A percentile compares a stretch with the other conserved stretches of the same genome.
These are phyloP conservation scores for Peniophora sp. DNA, from an alignment of 1,284 basidiomycete genomes.

Conservation along the genomic window DNA sequence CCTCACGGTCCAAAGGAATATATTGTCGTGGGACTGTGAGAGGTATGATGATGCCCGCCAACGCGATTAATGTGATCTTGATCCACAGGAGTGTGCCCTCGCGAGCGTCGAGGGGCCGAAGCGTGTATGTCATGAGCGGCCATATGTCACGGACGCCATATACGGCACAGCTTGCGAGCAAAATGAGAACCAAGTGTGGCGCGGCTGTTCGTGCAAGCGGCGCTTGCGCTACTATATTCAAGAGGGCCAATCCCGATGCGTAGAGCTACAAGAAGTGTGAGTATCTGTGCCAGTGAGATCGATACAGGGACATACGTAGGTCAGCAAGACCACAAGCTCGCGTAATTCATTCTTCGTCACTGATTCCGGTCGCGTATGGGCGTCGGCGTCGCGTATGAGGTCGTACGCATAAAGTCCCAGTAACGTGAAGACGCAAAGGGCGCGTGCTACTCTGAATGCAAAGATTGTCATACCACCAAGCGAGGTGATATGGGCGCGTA, in stretches of 20 bases:
- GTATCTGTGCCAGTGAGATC: background rate
- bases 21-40: slow-evolving; percentile 35
- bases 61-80: slow-evolving; percentile 26
- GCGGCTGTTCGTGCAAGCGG: slow-evolving; percentile 8
- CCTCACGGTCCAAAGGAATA: slow-evolving; percentile 31
- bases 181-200: slow-evolving; percentile 21
- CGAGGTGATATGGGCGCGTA: slow-evolving; percentile 6
- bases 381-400: slow-evolving; percentile 1
- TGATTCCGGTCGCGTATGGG: slow-evolving; percentile 8
- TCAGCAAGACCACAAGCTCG: slow-evolving; percentile 6
- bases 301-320: slow-evolving; percentile 11
- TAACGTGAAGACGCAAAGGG: slow-evolving; percentile 13
- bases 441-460: slow-evolving; percentile 15
- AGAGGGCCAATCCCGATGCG: slow-evolving; percentile 13
- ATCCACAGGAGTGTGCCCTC: slow-evolving; percentile 22
- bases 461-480: slow-evolving; percentile 19
- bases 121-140: slow-evolving; percentile 46
- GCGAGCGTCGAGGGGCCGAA: slow-evolving; percentile 28
- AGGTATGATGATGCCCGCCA: slow-evolving; percentile 32
- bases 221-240: slow-evolving; percentile 11
- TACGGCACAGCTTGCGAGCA: slow-evolving; percentile 31
- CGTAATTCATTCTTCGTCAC: slow-evolving; percentile 2
- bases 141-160: slow-evolving; percentile 58
- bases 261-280: slow-evolving; percentile 12
- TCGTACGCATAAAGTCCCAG: slow-evolving; percentile 9